A percentile compares a stretch with the other conserved stretches of the same genome.
Evolutionary conservation across 2,329 filamentous ascomycete genomes (phyloP).

Genomic region (Botrytis fabae): DNA sequence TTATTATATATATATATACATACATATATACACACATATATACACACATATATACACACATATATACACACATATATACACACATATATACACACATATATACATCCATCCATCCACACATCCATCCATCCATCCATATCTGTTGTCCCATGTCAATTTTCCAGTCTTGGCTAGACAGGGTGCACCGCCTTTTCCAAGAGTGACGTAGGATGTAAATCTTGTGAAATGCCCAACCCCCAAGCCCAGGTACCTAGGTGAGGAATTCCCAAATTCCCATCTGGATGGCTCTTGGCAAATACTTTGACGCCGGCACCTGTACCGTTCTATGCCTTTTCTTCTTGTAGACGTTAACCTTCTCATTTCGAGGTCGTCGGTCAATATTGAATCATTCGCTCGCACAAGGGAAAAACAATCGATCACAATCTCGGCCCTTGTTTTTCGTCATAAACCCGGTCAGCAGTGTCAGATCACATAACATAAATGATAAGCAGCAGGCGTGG

Average conservation of each 20-base stretch:
- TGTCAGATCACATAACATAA: neutral
- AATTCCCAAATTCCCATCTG: neutral
- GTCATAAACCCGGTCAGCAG: neutral
- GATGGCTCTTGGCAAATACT: neutral
- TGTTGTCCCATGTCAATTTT: no score
- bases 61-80: no score
- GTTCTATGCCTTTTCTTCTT: neutral
- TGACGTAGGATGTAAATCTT: constrained; percentile 7
- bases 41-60: no score
- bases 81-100: no score
- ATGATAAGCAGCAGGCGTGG: constrained; percentile 1
- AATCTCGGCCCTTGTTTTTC: neutral
- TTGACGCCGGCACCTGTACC: neutral
- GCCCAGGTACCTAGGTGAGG: neutral
- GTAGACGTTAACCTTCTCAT: neutral
- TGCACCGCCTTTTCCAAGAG: neutral
- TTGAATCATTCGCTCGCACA: neutral
- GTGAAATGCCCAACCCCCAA: no score
- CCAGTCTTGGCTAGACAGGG: no score
- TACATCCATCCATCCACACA: no score
- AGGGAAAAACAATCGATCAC: neutral
- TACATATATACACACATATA: no score
- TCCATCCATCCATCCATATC: no score
- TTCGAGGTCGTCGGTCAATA: neutral
- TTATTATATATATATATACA: no score